Evolutionary conservation across 441 rosid species (phyloP).

Genomic region (Mallotus japonicus): DNA sequence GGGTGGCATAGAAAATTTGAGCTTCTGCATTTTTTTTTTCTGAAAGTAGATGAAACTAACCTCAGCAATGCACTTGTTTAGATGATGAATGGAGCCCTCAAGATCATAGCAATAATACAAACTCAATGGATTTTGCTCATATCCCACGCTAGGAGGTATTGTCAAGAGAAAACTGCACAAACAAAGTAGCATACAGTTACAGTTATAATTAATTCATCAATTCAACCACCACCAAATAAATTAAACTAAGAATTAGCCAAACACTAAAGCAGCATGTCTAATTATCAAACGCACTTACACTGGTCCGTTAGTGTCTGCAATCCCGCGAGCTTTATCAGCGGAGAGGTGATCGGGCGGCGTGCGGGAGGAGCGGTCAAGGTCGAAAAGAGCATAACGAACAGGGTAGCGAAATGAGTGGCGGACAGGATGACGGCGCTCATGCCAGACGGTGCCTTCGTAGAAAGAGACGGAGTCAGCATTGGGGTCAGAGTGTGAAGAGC

Average conservation of each 20-base stretch:
- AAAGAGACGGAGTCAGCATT: constrained; percentile 29
- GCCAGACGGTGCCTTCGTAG: constrained; percentile 85
- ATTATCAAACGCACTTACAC: constrained; percentile 34
- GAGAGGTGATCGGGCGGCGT: constrained; percentile 65
- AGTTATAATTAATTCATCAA: neutral
- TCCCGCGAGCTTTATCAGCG: constrained; percentile 57
- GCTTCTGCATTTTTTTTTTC: no score
- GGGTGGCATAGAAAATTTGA: no score
- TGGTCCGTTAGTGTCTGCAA: constrained; percentile 57
- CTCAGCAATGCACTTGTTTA: constrained; percentile 85
- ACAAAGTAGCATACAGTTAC: no score
- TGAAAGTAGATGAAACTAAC: constrained; percentile 25
- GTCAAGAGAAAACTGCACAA: constrained; percentile 67
- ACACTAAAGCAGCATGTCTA: no score
- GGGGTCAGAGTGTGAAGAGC: constrained; percentile 13
- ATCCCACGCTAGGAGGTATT: constrained; percentile 87
- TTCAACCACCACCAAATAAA: neutral
- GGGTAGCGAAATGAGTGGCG: constrained; percentile 65
- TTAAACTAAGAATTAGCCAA: no score
- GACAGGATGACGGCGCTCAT: constrained; percentile 78
- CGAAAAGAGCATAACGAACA: constrained; percentile 76
- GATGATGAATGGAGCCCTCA: constrained; percentile 35
- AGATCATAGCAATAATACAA: constrained; percentile 74
- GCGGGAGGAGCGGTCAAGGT: constrained; percentile 49
- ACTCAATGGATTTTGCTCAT: constrained; percentile 87